Conservation (phyloP, 768 basidiomycete genomes). For the Termitomyces titanicus region DNA sequence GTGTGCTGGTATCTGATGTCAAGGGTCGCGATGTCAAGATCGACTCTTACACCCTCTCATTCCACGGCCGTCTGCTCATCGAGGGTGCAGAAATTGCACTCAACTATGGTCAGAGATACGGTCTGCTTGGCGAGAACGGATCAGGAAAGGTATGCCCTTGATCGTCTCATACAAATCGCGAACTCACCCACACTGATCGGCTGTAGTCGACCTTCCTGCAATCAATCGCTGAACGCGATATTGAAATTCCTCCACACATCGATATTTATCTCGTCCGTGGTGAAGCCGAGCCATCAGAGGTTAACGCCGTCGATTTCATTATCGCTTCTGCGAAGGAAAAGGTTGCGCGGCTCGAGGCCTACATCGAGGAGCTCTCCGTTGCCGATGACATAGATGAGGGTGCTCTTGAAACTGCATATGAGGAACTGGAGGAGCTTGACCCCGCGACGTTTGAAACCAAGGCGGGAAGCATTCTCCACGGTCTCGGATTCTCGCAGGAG, state of each 20-base stretch:
- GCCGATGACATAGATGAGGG: conserved; percentile 86
- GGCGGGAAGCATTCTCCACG: conserved; percentile 94
- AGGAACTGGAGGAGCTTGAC: conserved; percentile 96
- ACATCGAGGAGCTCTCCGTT: conserved; percentile 90
- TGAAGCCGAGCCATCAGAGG: conserved; percentile 92
- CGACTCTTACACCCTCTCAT: conserved; percentile 91
- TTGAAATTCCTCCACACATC: conserved; percentile 91
- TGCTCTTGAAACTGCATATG: conserved; percentile 86
- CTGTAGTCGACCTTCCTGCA: conserved; percentile 89
- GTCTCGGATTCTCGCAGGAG: conserved; percentile 83
- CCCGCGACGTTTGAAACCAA: conserved; percentile 94
- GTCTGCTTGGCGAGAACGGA: conserved; percentile 94
- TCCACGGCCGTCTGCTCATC: conserved; percentile 88
- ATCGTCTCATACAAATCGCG: not conserved
- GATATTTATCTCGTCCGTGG: conserved; percentile 97
- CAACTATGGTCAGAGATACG: conserved; percentile 89
- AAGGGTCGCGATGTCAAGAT: conserved; percentile 98
- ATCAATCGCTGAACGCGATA: conserved; percentile 93
- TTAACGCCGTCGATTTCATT: conserved; percentile 97
- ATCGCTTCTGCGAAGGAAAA: conserved; percentile 89
- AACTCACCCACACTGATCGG: not conserved
- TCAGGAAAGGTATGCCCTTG: conserved; percentile 82
- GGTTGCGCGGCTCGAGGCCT: conserved; percentile 88
- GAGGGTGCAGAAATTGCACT: conserved; percentile 61
- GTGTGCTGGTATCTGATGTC: conserved; percentile 88